Evolutionary conservation across 2,329 filamentous ascomycete species (phyloP), one percentile per base, ranked within the genome.

Genomic region (Epichloe sylvatica): DNA sequence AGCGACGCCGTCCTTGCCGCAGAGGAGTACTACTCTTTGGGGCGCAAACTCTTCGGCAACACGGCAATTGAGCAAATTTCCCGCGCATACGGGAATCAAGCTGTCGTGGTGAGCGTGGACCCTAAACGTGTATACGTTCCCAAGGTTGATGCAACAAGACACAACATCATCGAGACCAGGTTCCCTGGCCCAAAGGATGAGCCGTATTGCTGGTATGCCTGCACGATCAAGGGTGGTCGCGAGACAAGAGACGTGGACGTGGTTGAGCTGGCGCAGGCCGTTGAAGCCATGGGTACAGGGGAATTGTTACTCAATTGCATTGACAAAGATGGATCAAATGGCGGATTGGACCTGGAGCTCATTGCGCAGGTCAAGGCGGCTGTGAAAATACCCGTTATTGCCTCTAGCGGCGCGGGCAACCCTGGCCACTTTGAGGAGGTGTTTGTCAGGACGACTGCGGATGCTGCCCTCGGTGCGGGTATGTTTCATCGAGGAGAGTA

Each of bases 401-500:
- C 92, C 13, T 92, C 86, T 30, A 94, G 87, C 63, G 92, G 92
- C 39, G 92, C 92, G 2, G 92, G 92, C 1, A 81, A 84, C 57
- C 91, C 92, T 2, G 77, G 64, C 0, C 92, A 98, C 68, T 98
- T 98, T 63, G 76, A 81, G 47, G 86, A 97, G 63, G 92, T 97
- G 2, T 98, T 98, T 66, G 72, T 78, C 50, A 73, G 85, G 69
- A 97, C 92, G 8, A 74, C 75, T 15, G 91, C 91, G 3, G 92
- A 98, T 72, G 92, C 92, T 46, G 92, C 92, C 30, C 70, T 98
- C 52, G 92, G 92, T 3, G 92, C 92, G 8, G 92, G 92, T 48
- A 98, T 98, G 84, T 98, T 98, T 68, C 92, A 98, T 70, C 75
- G 92, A 45, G 87, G 84, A 37, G 91, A 98, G 70, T 98, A 91